These are phyloP conservation scores for Macaranga tanarius DNA, from an alignment of 441 rosid species.

Conservation along the genomic window DNA sequence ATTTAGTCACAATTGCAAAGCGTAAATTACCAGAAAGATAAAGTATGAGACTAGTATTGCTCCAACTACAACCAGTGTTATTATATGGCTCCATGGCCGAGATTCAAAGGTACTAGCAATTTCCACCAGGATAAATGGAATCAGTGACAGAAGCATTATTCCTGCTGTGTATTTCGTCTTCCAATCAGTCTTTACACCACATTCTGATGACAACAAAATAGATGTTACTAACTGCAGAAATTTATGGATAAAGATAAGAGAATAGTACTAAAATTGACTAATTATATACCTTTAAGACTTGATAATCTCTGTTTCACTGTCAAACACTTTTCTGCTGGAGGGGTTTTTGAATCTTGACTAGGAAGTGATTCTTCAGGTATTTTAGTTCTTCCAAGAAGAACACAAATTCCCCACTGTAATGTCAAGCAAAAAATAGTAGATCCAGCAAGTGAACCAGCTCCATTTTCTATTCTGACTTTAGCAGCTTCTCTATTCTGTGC, in stretches of 20 bases:
- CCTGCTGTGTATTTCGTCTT: conserved; percentile 12
- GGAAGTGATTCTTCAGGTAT: not conserved
- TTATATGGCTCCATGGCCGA: conserved; percentile 11
- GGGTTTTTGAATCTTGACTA: not conserved
- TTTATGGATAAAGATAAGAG: not conserved
- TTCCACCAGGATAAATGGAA: conserved; percentile 23
- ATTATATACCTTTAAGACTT: conserved; percentile 9
- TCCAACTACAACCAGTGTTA: not conserved
- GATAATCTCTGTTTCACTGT: not conserved
- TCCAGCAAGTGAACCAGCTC: conserved; percentile 19
- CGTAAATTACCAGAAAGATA: conserved; percentile 10
- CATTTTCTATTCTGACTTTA: conserved; percentile 5
- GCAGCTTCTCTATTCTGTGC: conserved; percentile 11
- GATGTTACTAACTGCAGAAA: not conserved
- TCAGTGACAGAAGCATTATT: conserved; percentile 22
- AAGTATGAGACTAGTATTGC: conserved; percentile 9
- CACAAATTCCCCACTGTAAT: conserved; percentile 27
- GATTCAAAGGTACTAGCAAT: not conserved
- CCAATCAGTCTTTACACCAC: conserved; percentile 13
- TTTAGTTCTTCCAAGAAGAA: conserved; percentile 8
- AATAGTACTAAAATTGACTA: not conserved
- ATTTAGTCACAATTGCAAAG: too few relatives aligned
- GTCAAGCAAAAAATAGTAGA: conserved; percentile 23
- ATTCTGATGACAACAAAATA: conserved; percentile 1
- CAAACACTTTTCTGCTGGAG: not conserved